Base-by-base conservation (phyloP, 176 grass and related monocot species). In the Saccharum spontaneum region DNA sequence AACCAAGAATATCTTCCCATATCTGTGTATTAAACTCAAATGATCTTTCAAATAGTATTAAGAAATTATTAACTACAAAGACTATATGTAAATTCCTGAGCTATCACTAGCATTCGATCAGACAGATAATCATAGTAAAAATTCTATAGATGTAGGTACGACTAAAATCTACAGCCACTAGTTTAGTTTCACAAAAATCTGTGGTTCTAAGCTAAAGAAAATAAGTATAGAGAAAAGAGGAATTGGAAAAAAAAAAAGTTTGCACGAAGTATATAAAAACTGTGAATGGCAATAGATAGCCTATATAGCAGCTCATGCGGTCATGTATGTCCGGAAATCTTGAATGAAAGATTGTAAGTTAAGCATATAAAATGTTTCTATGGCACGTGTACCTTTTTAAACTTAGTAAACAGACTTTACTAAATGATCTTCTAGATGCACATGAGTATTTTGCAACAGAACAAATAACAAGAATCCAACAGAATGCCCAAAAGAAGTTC, bases 1-100 rank as follows among this genome's bases (percentile, higher is more conserved):
- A 94, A 37, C 92, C 92, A 87, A 94, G 92, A 46, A 94, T 94
- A 83, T 94, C 89, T 76, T 91, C 92, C 92, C 92, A 94, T 83
- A 94, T 94, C 92, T 94, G 84, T 59, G 65, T 62, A 75, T 74
- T 49, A 15, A 57, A 59, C 23, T 74, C 66, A 65, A 84, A 79
- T 88, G 49, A 31, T 88, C 28, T 41, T 69, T 83, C 64, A 14
- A 73, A 67, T 22, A 67, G 44, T 11, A 69, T 22, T 79, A 31
- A 86, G 5, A 81, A 62, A 65, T 67, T 90, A 55, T 52, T 38
- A 52, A 41, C 37, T 40, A 67, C 46, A 79, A 63, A 72, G 18
- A 73, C 48, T 71, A 9, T 16, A 38, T 77, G 28, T 37, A 71
- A 77, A 60, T 49, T 83, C 65, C 26, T 44, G 20, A 72, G 33